Percentiles rank a stretch among this genome's conserved stretches.
Conservation (phyloP, 345 rosid species). For the Schrenkiella parvula region DNA sequence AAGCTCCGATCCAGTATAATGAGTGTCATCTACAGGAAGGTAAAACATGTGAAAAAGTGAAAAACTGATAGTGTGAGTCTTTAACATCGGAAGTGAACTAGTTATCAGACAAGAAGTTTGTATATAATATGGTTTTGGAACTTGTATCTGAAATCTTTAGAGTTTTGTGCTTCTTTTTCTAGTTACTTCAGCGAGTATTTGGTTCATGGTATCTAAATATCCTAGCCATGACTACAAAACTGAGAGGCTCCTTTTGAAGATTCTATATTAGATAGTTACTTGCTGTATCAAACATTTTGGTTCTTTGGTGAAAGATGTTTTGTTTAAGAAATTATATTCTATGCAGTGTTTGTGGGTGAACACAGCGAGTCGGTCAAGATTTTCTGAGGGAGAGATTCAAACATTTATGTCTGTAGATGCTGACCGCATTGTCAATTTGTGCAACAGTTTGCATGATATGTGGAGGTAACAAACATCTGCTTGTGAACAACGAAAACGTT, state of each 20-base stretch:
- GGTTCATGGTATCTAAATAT: not conserved
- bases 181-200: not conserved
- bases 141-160: not conserved
- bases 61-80: not conserved
- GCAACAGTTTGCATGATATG: constrained; percentile 86
- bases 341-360: constrained; percentile 67
- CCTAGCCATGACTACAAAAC: not conserved
- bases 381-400: constrained; percentile 93
- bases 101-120: not conserved
- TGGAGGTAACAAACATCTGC: constrained; percentile 66
- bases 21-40: constrained; percentile 79
- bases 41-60: constrained; percentile 25
- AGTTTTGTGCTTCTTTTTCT: not conserved
- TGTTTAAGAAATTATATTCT: constrained; percentile 22
- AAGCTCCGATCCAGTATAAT: constrained; percentile 82
- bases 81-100: not conserved
- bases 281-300: not conserved
- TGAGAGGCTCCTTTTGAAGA: not conserved
- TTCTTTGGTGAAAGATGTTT: not conserved
- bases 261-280: not conserved
- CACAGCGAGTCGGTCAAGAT: constrained; percentile 65
- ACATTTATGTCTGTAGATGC: constrained; percentile 97
- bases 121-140: not conserved
- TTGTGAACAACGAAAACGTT: constrained; percentile 3
- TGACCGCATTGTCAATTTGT: constrained; percentile 80